phyloP scores from a whole-genome alignment of 352 stramenopile species.

The Globisporangium uncinulatum region DNA sequence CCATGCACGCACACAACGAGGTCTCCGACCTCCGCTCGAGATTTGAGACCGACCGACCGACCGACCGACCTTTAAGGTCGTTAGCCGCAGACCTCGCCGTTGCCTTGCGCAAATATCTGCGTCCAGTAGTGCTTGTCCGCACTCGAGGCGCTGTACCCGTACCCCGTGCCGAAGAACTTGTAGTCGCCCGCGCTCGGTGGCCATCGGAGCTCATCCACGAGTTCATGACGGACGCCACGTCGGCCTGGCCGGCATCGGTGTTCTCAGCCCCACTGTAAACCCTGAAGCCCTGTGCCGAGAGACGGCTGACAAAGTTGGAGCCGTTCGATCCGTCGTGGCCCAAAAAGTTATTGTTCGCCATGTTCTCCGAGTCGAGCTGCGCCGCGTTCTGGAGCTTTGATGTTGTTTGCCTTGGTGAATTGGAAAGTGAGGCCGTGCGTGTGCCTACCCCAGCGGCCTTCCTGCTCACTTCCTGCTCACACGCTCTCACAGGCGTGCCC shows the following conservation, averaged over 20 bases:
- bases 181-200: conserved; percentile 16
- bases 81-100: conserved; percentile 15
- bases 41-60: too few species aligned
- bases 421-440: too few species aligned
- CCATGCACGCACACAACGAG: too few species aligned
- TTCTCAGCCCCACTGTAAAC: conserved; percentile 12
- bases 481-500: too few species aligned
- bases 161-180: conserved; percentile 31
- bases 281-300: conserved; percentile 20
- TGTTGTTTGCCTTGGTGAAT: too few species aligned
- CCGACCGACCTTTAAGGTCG: too few species aligned
- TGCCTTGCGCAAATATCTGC: conserved; percentile 41
- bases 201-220: conserved; percentile 16
- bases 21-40: too few species aligned
- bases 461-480: too few species aligned
- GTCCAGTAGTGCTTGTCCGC: conserved; percentile 49
- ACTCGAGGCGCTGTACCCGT: conserved; percentile 5
- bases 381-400: conserved; percentile 25
- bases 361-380: conserved; percentile 23
- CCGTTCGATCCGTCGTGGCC: conserved; percentile 23
- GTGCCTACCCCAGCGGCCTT: too few species aligned
- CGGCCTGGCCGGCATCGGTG: conserved; percentile 15
- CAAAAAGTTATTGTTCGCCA: conserved; percentile 23
- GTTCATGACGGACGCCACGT: conserved; percentile 12
- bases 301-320: conserved; percentile 13